phyloP scores from a whole-genome alignment of 768 basidiomycete genomes.

The Sporobolomyces pararoseus region DNA sequence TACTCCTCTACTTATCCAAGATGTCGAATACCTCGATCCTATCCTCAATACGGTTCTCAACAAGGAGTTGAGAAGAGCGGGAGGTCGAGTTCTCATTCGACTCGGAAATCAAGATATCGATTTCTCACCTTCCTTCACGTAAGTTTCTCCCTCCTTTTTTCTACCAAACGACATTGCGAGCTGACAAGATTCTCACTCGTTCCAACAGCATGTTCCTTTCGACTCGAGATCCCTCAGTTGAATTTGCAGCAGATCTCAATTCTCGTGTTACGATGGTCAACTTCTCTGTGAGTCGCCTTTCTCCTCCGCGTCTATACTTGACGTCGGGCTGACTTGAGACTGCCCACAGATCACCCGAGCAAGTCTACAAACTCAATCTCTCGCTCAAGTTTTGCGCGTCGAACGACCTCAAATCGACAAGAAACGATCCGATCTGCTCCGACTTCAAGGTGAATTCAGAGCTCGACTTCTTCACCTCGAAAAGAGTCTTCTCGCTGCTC shows the following conservation, averaged over 20 bases:
- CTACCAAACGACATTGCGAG: too few species aligned
- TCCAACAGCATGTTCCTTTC: slow-evolving; percentile 76
- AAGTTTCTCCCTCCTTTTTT: too few species aligned
- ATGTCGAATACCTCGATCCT: slow-evolving; percentile 95
- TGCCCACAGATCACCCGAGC: slow-evolving; percentile 84
- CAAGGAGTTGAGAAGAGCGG: slow-evolving; percentile 90
- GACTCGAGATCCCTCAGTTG: slow-evolving; percentile 92
- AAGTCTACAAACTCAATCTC: slow-evolving; percentile 95
- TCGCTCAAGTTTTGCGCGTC: slow-evolving; percentile 93
- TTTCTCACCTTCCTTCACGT: slow-evolving; percentile 96
- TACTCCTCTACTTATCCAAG: slow-evolving; percentile 93
- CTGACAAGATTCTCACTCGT: background rate
- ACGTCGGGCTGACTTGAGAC: background rate
- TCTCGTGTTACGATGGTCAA: slow-evolving; percentile 59
- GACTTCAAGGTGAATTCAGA: slow-evolving; percentile 96
- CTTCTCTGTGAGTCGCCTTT: slow-evolving; percentile 38
- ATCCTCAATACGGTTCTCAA: slow-evolving; percentile 96
- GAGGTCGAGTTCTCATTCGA: slow-evolving; percentile 93
- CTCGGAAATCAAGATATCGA: slow-evolving; percentile 97
- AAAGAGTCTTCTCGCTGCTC: slow-evolving; percentile 82
- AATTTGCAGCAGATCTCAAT: slow-evolving; percentile 97
- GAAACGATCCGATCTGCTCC: slow-evolving; percentile 93
- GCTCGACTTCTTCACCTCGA: slow-evolving; percentile 87
- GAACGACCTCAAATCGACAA: slow-evolving; percentile 95
- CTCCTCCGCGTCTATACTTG: too few species aligned